Evolutionary conservation across 2,329 filamentous ascomycete species (phyloP).

Genomic region (Biscogniauxia sp.): DNA sequence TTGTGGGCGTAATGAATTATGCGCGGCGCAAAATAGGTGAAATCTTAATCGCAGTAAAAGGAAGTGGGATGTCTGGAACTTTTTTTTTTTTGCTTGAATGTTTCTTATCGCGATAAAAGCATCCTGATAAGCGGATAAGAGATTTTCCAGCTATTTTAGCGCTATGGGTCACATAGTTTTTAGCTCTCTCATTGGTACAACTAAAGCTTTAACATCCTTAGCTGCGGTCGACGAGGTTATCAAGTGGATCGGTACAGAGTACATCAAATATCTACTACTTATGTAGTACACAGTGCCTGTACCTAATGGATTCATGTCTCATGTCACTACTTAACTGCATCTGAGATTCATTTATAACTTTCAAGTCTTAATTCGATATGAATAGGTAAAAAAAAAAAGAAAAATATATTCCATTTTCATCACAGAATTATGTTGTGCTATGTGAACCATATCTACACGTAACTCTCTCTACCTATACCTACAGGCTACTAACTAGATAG

Average conservation of each 20-base stretch:
- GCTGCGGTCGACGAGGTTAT: neutral
- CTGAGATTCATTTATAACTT: too few relatives aligned
- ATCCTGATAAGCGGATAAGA: neutral
- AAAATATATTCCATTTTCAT: too few relatives aligned
- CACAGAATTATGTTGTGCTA: too few relatives aligned
- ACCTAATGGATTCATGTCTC: too few relatives aligned
- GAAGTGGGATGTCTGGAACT: constrained; percentile 5
- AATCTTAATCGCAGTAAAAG: constrained; percentile 1
- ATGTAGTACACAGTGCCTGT: too few relatives aligned
- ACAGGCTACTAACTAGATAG: too few relatives aligned
- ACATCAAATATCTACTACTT: neutral
- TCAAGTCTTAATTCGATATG: too few relatives aligned
- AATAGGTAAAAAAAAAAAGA: too few relatives aligned
- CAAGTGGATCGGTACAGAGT: neutral
- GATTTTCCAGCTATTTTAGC: neutral
- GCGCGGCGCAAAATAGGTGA: neutral
- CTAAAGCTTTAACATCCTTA: neutral
- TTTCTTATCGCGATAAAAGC: neutral
- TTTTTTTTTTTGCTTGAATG: constrained; percentile 2
- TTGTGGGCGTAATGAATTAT: neutral
- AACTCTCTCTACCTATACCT: too few relatives aligned
- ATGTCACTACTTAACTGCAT: too few relatives aligned
- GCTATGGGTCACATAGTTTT: neutral
- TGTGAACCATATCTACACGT: too few relatives aligned
- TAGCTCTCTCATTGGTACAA: constrained; percentile 1